These are phyloP conservation scores for Rhododendron williamsianum DNA, from an alignment of 148 eudicot genomes.

Conservation along the genomic window DNA sequence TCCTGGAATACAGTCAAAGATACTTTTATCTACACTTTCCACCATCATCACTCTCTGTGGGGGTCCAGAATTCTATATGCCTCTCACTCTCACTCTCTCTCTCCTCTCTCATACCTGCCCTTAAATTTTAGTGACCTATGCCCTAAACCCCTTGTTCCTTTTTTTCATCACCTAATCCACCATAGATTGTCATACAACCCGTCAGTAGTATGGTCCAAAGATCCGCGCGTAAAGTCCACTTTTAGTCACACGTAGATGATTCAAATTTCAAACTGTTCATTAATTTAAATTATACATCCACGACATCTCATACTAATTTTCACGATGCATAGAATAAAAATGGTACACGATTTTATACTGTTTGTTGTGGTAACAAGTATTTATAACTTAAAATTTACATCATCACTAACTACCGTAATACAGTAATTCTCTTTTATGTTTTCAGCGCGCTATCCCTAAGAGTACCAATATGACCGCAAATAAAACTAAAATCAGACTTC, in stretches of 20 bases:
- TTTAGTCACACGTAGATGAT: too few species aligned
- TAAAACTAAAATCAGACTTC: not conserved
- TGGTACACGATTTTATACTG: not conserved
- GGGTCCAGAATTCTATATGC: constrained; percentile 5
- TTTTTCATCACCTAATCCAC: constrained; percentile 1
- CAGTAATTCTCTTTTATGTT: too few species aligned
- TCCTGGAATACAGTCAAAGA: constrained; percentile 7
- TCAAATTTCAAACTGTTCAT: too few species aligned
- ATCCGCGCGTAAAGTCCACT: too few species aligned
- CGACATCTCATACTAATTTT: not conserved
- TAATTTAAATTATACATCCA: too few species aligned
- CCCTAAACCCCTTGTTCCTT: not conserved
- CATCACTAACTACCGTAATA: too few species aligned
- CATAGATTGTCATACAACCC: too few species aligned
- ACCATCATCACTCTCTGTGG: not conserved
- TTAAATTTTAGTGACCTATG: not conserved
- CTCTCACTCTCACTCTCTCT: not conserved
- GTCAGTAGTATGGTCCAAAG: too few species aligned
- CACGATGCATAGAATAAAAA: not conserved
- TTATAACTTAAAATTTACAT: too few species aligned
- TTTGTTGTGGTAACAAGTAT: not conserved
- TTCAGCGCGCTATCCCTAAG: too few species aligned
- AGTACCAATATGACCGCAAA: too few species aligned
- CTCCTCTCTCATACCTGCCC: not conserved
- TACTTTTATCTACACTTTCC: not conserved